Percentiles rank a stretch among this genome's conserved stretches.
Evolutionary conservation across 164 flowering plant species (phyloP).

Genomic region (Houttuynia cordata): DNA sequence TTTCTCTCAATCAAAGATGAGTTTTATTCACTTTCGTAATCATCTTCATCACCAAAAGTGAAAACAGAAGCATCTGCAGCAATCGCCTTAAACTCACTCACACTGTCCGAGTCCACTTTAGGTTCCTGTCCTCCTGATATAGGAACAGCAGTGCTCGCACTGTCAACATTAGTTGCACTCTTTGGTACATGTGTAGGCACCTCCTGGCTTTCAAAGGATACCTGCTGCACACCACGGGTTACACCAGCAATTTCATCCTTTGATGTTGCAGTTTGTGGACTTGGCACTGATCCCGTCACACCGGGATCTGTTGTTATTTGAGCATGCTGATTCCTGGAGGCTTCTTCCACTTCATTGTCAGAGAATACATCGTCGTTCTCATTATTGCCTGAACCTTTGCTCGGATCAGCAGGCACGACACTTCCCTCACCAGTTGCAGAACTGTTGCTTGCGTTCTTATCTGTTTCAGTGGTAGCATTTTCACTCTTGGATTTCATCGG

Average conservation of each 20-base stretch:
- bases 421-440: slow-evolving; percentile 18
- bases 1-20: background rate
- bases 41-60: slow-evolving; percentile 87
- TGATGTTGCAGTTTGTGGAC: slow-evolving; percentile 13
- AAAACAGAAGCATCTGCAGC: slow-evolving; percentile 99
- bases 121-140: slow-evolving; percentile 16
- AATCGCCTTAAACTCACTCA: slow-evolving; percentile 69
- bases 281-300: slow-evolving; percentile 7
- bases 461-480: slow-evolving; percentile 23
- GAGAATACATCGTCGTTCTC: slow-evolving; percentile 90
- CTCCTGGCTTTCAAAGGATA: slow-evolving; percentile 32
- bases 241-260: slow-evolving; percentile 28
- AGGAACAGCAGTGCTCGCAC: slow-evolving; percentile 13
- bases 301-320: slow-evolving; percentile 11
- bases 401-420: slow-evolving; percentile 16
- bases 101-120: slow-evolving; percentile 13
- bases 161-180: slow-evolving; percentile 23
- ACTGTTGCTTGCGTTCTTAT: slow-evolving; percentile 28
- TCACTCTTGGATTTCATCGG: slow-evolving; percentile 23
- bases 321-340: slow-evolving; percentile 27
- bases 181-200: slow-evolving; percentile 7
- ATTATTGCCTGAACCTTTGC: slow-evolving; percentile 24
- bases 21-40: slow-evolving; percentile 63
- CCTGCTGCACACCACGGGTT: slow-evolving; percentile 33
- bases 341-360: slow-evolving; percentile 60